Base-by-base conservation (phyloP, 768 basidiomycete genomes). In the Russula virescens region DNA sequence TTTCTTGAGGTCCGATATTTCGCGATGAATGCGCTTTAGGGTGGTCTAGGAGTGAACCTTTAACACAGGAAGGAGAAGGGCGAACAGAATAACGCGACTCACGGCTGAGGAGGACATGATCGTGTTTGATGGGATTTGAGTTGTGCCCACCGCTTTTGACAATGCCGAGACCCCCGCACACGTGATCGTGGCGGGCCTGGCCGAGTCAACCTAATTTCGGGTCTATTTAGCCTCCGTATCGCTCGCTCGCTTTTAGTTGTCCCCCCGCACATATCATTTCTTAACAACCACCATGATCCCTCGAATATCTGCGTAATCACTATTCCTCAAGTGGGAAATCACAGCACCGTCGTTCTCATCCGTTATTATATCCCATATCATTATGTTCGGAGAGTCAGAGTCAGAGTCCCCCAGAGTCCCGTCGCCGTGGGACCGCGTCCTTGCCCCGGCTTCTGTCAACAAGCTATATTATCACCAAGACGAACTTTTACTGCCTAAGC, bases 351-450 rank as follows among this genome's bases (percentile, higher is more conserved):
- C 18, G 13, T 19, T 42, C 31, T 19, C 5, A 18, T 38, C 23
- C 48, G 16, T 55, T 28, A 55, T 55, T 54, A 42, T 26, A 38
- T n/a, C 21, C 28, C 21, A 35, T 55, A 40, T 54, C 48, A 18
- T 58, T n/a, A 91, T 92, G 89, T 91, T 91, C 69, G 88, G 89
- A 51, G 91, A 92, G 80, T 83, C 82, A 59, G 86, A 89, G 69
- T 87, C 86, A 19, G 89, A 91, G 75, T 89, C 85, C 71, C 85
- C 88, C 43, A 81, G 88, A 34, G 87, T 86, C 61, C 85, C 87
- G 65, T 87, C 86, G 63, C 91, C 91, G 25, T 94, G 91, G 91
- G 89, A 92, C 72, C 80, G 80, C 42, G 76, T 93, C 66, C 82
- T 88, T 18, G 81, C 86, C 16, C 77, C 83, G 21, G 69, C 72